These are phyloP conservation scores for Tubosaeta brunneosetosa DNA, from an alignment of 768 basidiomycete species.

Conservation along the genomic window DNA sequence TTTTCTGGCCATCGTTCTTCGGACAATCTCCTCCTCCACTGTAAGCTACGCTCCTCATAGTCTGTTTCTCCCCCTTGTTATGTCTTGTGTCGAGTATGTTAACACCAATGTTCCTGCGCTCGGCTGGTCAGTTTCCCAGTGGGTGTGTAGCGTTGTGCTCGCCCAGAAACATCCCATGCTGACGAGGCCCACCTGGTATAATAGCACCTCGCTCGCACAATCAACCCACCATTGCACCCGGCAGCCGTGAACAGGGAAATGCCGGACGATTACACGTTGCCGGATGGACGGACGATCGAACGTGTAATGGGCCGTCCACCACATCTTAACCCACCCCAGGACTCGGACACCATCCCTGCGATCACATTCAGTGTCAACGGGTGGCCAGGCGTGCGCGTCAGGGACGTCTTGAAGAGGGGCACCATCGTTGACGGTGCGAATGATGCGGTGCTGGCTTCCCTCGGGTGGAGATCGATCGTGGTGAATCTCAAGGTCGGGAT, in stretches of 20 bases:
- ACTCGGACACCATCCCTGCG: constrained; percentile 8
- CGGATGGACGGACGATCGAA: constrained; percentile 15
- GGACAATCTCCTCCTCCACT: not conserved
- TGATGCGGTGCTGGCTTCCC: constrained; percentile 14
- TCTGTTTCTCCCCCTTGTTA: not conserved
- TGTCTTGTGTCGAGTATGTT: not conserved
- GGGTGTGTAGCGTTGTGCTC: not conserved
- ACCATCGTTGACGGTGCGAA: constrained; percentile 12
- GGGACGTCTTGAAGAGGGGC: constrained; percentile 11
- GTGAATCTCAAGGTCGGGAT: constrained; percentile 18
- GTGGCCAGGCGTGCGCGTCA: constrained; percentile 18
- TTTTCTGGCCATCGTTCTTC: not conserved
- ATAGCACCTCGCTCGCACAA: constrained; percentile 11
- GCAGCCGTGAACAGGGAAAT: constrained; percentile 7
- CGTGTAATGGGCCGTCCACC: constrained; percentile 17
- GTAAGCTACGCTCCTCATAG: not conserved
- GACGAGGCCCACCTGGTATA: not conserved
- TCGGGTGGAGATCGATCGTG: constrained; percentile 19
- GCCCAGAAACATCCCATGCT: not conserved
- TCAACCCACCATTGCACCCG: constrained; percentile 21
- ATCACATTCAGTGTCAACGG: constrained; percentile 17
- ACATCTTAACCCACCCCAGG: constrained; percentile 6
- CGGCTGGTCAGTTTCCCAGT: constrained; percentile 1
- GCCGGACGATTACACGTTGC: constrained; percentile 14
- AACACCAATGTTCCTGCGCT: not conserved